phyloP scores from a whole-genome alignment of 2,329 filamentous ascomycete genomes.

The Verticillium albo-atrum region DNA sequence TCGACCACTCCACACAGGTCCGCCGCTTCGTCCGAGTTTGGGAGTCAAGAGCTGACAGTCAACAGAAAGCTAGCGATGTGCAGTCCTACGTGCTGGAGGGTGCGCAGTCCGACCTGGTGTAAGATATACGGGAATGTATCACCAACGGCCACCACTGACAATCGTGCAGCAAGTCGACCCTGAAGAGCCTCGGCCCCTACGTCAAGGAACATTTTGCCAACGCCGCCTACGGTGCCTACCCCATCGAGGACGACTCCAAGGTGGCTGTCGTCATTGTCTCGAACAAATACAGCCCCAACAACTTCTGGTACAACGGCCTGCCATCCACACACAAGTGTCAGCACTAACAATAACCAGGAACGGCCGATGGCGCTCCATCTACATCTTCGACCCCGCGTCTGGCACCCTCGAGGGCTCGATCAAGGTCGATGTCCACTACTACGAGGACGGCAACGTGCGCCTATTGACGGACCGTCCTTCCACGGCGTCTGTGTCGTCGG shows the following conservation, averaged over 20 bases:
- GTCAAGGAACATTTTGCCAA: slow-evolving; percentile 85
- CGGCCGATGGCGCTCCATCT: slow-evolving; percentile 89
- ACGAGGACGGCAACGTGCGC: slow-evolving; percentile 97
- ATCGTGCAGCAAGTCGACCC: slow-evolving; percentile 66
- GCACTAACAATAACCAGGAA: slow-evolving; percentile 56
- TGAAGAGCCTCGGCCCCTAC: slow-evolving; percentile 72
- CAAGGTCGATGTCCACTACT: slow-evolving; percentile 97
- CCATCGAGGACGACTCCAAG: slow-evolving; percentile 68
- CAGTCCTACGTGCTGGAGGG: slow-evolving; percentile 79
- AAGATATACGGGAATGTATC: slow-evolving; percentile 25
- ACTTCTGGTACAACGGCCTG: slow-evolving; percentile 71
- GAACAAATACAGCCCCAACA: slow-evolving; percentile 96
- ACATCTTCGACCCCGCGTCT: slow-evolving; percentile 70
- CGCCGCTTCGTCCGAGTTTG: slow-evolving; percentile 5
- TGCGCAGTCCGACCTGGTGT: slow-evolving; percentile 75
- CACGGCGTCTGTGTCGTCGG: slow-evolving; percentile 54
- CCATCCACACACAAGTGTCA: background rate
- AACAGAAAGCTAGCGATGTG: slow-evolving; percentile 72
- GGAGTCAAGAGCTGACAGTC: slow-evolving; percentile 8
- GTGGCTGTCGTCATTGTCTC: slow-evolving; percentile 82
- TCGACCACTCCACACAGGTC: slow-evolving; percentile 80
- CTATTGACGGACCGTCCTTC: slow-evolving; percentile 83
- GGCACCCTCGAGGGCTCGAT: slow-evolving; percentile 70
- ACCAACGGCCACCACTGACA: slow-evolving; percentile 13
- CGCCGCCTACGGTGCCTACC: slow-evolving; percentile 77